phyloP scores from a whole-genome alignment of 2,329 filamentous ascomycete genomes.

The Fusarium penzigii region DNA sequence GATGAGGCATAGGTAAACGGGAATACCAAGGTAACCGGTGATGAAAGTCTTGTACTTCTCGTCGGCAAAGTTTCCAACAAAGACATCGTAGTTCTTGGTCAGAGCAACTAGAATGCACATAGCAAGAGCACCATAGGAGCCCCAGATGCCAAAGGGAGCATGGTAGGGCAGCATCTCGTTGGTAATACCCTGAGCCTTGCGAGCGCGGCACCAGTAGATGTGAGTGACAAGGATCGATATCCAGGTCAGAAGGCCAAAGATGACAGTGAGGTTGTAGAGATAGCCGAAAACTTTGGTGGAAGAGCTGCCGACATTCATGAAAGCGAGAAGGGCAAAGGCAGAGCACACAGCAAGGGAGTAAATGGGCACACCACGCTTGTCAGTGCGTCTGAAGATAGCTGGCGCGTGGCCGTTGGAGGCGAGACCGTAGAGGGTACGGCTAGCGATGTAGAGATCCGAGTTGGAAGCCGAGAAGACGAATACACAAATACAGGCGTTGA shows the following conservation, averaged over 20 bases:
- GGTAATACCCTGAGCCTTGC: slow-evolving; percentile 59
- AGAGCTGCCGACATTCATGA: slow-evolving; percentile 63
- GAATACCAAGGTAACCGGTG: slow-evolving; percentile 76
- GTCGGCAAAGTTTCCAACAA: slow-evolving; percentile 54
- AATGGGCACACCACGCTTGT: slow-evolving; percentile 70
- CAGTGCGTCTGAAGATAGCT: slow-evolving; percentile 68
- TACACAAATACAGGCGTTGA: slow-evolving; percentile 73
- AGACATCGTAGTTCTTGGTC: slow-evolving; percentile 82
- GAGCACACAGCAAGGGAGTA: slow-evolving; percentile 64
- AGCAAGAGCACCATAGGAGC: slow-evolving; percentile 66
- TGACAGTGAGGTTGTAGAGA: slow-evolving; percentile 68
- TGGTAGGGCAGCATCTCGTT: slow-evolving; percentile 60
- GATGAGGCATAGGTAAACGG: slow-evolving; percentile 69
- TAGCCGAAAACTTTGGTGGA: slow-evolving; percentile 61
- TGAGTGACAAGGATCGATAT: slow-evolving; percentile 69
- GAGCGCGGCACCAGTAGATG: slow-evolving; percentile 65
- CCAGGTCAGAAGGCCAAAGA: slow-evolving; percentile 68
- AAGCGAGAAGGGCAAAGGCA: slow-evolving; percentile 66
- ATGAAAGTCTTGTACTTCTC: slow-evolving; percentile 78
- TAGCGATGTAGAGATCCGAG: slow-evolving; percentile 76
- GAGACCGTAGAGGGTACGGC: slow-evolving; percentile 71
- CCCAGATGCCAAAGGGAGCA: slow-evolving; percentile 70
- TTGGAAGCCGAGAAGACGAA: slow-evolving; percentile 79
- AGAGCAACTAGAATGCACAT: slow-evolving; percentile 74
- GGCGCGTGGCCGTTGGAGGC: slow-evolving; percentile 73